Conservation (phyloP, 129 eudicot genomes). For the Ambrosia trifida region DNA sequence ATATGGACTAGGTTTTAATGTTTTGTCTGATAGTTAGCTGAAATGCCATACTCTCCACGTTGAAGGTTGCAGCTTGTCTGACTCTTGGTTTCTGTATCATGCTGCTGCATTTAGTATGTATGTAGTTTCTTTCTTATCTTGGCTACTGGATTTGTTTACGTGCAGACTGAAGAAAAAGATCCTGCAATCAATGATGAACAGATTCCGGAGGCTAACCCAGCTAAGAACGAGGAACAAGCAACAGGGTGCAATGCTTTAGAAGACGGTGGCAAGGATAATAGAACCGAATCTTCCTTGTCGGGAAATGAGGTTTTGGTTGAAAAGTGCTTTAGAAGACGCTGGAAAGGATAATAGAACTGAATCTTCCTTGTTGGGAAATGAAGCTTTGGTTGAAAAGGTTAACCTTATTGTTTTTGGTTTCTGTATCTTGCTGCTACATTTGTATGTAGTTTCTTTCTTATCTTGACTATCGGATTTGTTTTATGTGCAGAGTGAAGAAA, state of each 20-base stretch:
- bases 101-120: conserved; percentile 4
- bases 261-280: conserved; percentile 20
- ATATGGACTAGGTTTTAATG: too few species aligned
- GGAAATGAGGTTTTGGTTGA: not conserved
- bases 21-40: too few species aligned
- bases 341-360: conserved; percentile 7
- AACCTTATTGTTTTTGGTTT: too few species aligned
- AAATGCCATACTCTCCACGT: too few species aligned
- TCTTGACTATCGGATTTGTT: conserved; percentile 13
- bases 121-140: not conserved
- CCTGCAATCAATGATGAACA: conserved; percentile 14
- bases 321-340: conserved; percentile 24
- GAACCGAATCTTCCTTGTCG: not conserved
- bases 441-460: not conserved
- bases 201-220: conserved; percentile 13
- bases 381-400: too few species aligned
- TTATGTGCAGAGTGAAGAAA: too few species aligned
- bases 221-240: conserved; percentile 19
- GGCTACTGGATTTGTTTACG: conserved; percentile 13
- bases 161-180: conserved; percentile 21
- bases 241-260: conserved; percentile 25
- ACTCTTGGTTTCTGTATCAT: not conserved
- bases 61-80: too few species aligned
- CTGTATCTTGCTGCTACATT: too few species aligned
- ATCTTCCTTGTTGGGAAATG: not conserved